Percentiles rank a stretch among this genome's conserved stretches.
Evolutionary conservation across 179 eudicot species (phyloP).

Genomic region (Nepenthes alata): DNA sequence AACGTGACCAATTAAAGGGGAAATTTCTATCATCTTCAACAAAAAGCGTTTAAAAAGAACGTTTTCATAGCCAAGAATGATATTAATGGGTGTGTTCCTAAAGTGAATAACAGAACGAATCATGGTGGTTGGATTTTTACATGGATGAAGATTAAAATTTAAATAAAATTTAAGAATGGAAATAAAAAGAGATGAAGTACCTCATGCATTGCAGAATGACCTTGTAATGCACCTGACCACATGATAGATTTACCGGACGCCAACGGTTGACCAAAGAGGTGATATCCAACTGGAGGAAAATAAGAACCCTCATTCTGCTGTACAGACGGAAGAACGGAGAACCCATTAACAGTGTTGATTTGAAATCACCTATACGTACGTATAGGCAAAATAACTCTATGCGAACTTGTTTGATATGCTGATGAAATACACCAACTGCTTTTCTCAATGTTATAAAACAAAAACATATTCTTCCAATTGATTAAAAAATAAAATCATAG

Average conservation of each 20-base stretch:
- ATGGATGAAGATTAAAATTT: no score
- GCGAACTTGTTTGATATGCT: not conserved
- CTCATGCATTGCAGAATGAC: constrained; percentile 23
- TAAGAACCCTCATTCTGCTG: constrained; percentile 26
- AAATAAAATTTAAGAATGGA: no score
- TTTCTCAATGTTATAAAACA: not conserved
- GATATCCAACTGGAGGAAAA: constrained; percentile 16
- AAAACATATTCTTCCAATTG: not conserved
- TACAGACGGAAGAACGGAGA: not conserved
- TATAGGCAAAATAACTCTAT: no score
- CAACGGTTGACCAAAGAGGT: constrained; percentile 33
- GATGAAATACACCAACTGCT: not conserved
- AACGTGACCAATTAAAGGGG: no score
- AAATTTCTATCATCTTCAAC: no score
- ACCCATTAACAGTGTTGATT: not conserved
- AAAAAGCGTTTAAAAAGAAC: no score
- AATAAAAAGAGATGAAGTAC: constrained; percentile 11
- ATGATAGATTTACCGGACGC: constrained; percentile 7
- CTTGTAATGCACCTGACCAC: constrained; percentile 26
- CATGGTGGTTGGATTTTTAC: no score
- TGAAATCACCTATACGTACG: not conserved
- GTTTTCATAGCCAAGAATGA: no score
- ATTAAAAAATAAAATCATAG: not conserved
- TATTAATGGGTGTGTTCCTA: no score
- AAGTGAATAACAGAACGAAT: no score